Percentiles rank a stretch among this genome's conserved stretches.
Conservation (phyloP, 2,329 filamentous ascomycete genomes). For the Arthrobotrys iridis region DNA sequence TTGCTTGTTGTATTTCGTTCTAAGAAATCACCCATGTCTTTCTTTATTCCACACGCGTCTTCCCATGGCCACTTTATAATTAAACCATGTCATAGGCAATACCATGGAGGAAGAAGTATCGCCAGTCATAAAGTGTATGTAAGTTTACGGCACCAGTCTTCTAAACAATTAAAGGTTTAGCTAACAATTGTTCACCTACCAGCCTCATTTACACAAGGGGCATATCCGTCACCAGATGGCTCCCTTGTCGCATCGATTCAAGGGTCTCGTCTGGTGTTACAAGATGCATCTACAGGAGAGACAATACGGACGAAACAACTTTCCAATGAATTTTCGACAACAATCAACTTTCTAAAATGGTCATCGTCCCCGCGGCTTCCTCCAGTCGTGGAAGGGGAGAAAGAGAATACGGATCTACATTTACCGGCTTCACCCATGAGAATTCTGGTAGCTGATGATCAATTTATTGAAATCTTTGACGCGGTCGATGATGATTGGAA, state of each 20-base stretch:
- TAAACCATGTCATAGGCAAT: neutral
- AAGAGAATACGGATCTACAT: slow-evolving; percentile 50
- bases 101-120: slow-evolving; percentile 45
- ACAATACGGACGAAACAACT: slow-evolving; percentile 56
- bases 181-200: neutral
- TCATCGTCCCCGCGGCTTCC: slow-evolving; percentile 52
- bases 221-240: slow-evolving; percentile 57
- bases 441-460: slow-evolving; percentile 57
- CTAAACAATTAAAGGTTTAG: neutral
- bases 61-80: neutral
- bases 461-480: slow-evolving; percentile 57
- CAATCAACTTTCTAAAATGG: slow-evolving; percentile 57
- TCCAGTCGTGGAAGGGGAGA: slow-evolving; percentile 53
- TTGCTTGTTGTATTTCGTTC: slow-evolving; percentile 3
- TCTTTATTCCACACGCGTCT: slow-evolving; percentile 15
- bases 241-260: slow-evolving; percentile 57
- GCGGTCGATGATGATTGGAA: slow-evolving; percentile 58
- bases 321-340: slow-evolving; percentile 55
- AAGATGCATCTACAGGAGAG: slow-evolving; percentile 56
- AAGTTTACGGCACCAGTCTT: slow-evolving; percentile 9
- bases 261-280: slow-evolving; percentile 55
- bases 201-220: slow-evolving; percentile 55
- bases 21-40: neutral
- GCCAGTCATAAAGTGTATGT: slow-evolving; percentile 49
- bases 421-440: slow-evolving; percentile 13